Conservation (phyloP, 306 rosid genomes). For the Prunus campanulata region DNA sequence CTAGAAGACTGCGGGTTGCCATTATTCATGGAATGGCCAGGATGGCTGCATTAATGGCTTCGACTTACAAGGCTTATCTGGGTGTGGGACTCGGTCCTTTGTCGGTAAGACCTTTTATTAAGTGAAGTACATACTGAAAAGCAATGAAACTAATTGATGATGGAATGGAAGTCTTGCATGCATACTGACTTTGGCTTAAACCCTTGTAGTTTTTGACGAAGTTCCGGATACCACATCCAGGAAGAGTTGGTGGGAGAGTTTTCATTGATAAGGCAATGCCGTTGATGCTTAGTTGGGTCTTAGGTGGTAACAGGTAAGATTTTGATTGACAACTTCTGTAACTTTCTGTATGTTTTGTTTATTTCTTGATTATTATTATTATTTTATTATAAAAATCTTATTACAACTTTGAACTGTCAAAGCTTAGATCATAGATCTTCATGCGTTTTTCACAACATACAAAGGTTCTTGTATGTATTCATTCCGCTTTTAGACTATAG, state of each 20-base stretch:
- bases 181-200: constrained; percentile 10
- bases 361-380: not conserved
- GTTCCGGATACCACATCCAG: constrained; percentile 93
- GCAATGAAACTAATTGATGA: constrained; percentile 14
- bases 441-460: not conserved
- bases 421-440: not conserved
- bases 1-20: constrained; percentile 77
- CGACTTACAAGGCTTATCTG: constrained; percentile 83
- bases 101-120: constrained; percentile 45
- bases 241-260: constrained; percentile 85
- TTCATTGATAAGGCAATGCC: constrained; percentile 79
- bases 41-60: constrained; percentile 97
- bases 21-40: constrained; percentile 94
- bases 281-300: constrained; percentile 90
- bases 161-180: not conserved
- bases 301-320: constrained; percentile 89
- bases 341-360: not conserved
- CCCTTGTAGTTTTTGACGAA: constrained; percentile 77
- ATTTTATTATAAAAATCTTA: not conserved
- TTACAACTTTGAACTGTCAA: not conserved
- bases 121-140: not conserved
- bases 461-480: too few relatives aligned
- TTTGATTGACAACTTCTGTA: not conserved
- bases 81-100: constrained; percentile 97
- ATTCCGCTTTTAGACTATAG: too few relatives aligned